Evolutionary conservation across 2,329 filamentous ascomycete species (phyloP).

Genomic region (Ophiostoma himal-ulmi): DNA sequence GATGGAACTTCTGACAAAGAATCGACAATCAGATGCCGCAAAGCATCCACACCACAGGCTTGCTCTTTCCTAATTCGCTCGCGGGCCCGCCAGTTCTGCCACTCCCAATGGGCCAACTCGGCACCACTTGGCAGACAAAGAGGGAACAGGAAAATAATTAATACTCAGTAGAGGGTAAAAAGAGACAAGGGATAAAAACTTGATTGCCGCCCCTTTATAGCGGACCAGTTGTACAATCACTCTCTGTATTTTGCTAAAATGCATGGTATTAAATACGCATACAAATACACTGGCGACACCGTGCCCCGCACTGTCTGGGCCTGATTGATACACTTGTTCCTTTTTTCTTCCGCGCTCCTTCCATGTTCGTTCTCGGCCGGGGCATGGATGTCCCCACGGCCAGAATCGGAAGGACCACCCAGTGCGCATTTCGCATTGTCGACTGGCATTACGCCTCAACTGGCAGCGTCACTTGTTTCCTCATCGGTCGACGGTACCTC

Average conservation of each 20-base stretch:
- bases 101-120: neutral
- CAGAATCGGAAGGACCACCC: conserved; percentile 21
- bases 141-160: neutral
- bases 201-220: neutral
- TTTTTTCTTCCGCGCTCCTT: conserved; percentile 7
- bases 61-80: conserved; percentile 8
- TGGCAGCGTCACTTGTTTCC: conserved; percentile 4
- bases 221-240: neutral
- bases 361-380: neutral
- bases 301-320: conserved; percentile 19
- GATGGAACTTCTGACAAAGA: conserved; percentile 8
- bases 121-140: conserved; percentile 11
- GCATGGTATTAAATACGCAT: neutral
- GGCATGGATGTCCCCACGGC: conserved; percentile 16
- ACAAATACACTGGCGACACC: neutral
- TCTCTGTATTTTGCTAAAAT: neutral
- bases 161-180: neutral
- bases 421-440: neutral
- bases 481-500: neutral
- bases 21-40: conserved; percentile 11
- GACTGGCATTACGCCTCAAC: neutral
- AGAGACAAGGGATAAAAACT: neutral
- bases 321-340: neutral
- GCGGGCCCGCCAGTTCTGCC: too few species aligned
- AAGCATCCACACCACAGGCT: neutral